Evolutionary conservation across 768 basidiomycete species (phyloP), one percentile per base, ranked within the genome.

Genomic region (Royoungia palumana): DNA sequence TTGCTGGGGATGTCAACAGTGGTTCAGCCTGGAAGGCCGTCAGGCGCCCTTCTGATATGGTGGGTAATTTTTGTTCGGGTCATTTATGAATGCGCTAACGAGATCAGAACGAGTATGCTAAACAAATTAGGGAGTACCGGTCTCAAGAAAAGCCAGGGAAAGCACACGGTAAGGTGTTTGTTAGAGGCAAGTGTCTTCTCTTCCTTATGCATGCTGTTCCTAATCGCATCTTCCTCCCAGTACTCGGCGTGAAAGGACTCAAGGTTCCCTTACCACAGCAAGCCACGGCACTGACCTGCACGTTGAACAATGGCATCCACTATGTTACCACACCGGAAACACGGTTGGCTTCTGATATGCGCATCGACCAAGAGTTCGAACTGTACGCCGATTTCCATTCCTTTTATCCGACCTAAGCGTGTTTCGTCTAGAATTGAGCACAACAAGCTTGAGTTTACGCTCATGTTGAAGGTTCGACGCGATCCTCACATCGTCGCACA

Each of bases 251-350:
- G 49, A 87, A 80, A 57, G 79, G 77, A 40, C 73, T 96, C 32
- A 74, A 79, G 46, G 71, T 96, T 27, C 94, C 94, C 1, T 56
- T 97, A 25, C 94, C 94, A 0, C 70, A 72, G n/a, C 76, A 89
- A 54, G 69, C 79, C 0, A 93, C 94, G 0, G 76, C 72, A 22
- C 72, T 96, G 50, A 86, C 85, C 10, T 91, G 91, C 65, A 92
- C 91, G 0, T 75, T 98, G 53, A 96, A 98, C 69, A 98, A 98
- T 60, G 94, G 94, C 8, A 94, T 97, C 42, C 94, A 96, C 67
- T 94, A 87, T 55, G 94, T 97, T 30, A 90, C 89, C 5, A 96
- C 91, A 8, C 92, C 89, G 1, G 87, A 89, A 59, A 80, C 75
- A 46, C 72, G 74, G n/a, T 65, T 94, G 3, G 72, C 66, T 24